Percentiles rank a stretch among this genome's conserved stretches.
Evolutionary conservation across 2,329 filamentous ascomycete genomes (phyloP).

Genomic region (Exophiala aquamarina): DNA sequence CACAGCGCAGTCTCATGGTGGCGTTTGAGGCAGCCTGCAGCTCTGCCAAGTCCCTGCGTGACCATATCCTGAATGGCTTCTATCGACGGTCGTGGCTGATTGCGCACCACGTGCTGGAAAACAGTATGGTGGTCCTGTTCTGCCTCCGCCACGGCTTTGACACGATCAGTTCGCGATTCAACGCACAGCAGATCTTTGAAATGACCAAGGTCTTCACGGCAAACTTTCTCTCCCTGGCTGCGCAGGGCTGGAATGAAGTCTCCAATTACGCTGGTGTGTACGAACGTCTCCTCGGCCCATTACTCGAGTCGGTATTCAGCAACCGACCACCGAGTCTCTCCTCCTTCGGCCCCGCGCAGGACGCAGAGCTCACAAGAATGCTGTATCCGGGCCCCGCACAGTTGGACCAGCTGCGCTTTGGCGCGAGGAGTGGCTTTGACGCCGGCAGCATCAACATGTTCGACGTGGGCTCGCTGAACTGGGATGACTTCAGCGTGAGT

Average conservation of each 20-base stretch:
- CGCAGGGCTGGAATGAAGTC: slow-evolving; percentile 35
- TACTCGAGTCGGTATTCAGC: slow-evolving; percentile 34
- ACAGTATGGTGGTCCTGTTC: slow-evolving; percentile 33
- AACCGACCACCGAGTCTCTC: slow-evolving; percentile 25
- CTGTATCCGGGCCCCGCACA: slow-evolving; percentile 30
- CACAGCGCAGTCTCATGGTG: slow-evolving; percentile 27
- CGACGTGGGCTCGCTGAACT: slow-evolving; percentile 31
- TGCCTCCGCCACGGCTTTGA: slow-evolving; percentile 34
- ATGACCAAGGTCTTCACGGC: slow-evolving; percentile 35
- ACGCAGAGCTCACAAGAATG: slow-evolving; percentile 28
- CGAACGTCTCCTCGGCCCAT: slow-evolving; percentile 32
- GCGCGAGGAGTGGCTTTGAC: slow-evolving; percentile 30
- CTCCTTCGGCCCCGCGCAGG: slow-evolving; percentile 30
- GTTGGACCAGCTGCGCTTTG: slow-evolving; percentile 29
- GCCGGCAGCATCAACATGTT: slow-evolving; percentile 38
- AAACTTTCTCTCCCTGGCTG: slow-evolving; percentile 34
- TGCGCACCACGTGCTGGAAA: slow-evolving; percentile 30
- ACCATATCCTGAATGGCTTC: slow-evolving; percentile 30
- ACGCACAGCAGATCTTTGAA: slow-evolving; percentile 33
- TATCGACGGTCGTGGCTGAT: slow-evolving; percentile 31
- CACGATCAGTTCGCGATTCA: slow-evolving; percentile 31
- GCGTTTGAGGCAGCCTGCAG: slow-evolving; percentile 30
- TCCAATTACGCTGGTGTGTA: slow-evolving; percentile 32
- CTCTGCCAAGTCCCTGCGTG: slow-evolving; percentile 26
- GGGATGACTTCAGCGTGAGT: slow-evolving; percentile 29